Conservation (phyloP, 176 grass and related monocot species). For the Pontederia paniculata region DNA sequence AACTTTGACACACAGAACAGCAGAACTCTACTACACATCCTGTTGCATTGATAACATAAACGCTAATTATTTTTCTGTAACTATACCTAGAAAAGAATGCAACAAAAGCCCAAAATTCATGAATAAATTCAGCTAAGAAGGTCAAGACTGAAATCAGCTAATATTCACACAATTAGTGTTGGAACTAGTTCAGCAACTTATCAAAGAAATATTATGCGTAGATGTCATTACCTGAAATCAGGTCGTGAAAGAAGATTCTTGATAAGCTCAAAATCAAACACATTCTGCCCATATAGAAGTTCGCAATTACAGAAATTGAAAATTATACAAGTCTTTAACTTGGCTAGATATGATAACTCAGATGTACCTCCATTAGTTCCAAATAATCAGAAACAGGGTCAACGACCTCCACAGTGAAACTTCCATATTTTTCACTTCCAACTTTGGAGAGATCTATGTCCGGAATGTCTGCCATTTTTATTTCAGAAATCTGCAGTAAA, state of each 20-base stretch:
- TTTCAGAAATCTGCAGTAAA: constrained; percentile 66
- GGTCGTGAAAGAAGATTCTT: constrained; percentile 62
- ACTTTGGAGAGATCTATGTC: constrained; percentile 61
- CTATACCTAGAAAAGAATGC: no score
- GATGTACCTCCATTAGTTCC: constrained; percentile 73
- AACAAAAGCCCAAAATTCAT: no score
- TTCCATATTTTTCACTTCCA: constrained; percentile 47
- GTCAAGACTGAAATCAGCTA: no score
- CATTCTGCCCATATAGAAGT: constrained; percentile 32
- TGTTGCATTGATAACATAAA: no score
- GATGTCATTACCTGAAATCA: constrained; percentile 56
- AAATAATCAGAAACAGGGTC: constrained; percentile 90
- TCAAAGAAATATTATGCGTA: no score
- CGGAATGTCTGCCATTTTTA: constrained; percentile 69
- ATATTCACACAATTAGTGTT: no score
- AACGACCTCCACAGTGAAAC: constrained; percentile 66
- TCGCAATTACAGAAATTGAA: constrained; percentile 7
- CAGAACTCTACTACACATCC: no score
- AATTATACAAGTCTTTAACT: constrained; percentile 2
- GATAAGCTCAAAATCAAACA: constrained; percentile 94
- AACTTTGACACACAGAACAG: no score
- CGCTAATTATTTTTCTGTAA: no score
- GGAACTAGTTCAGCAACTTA: background rate
- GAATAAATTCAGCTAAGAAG: no score
- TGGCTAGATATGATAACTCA: background rate